Base-by-base conservation (phyloP, 2,329 filamentous ascomycete genomes). In the Xylaria sp. region DNA sequence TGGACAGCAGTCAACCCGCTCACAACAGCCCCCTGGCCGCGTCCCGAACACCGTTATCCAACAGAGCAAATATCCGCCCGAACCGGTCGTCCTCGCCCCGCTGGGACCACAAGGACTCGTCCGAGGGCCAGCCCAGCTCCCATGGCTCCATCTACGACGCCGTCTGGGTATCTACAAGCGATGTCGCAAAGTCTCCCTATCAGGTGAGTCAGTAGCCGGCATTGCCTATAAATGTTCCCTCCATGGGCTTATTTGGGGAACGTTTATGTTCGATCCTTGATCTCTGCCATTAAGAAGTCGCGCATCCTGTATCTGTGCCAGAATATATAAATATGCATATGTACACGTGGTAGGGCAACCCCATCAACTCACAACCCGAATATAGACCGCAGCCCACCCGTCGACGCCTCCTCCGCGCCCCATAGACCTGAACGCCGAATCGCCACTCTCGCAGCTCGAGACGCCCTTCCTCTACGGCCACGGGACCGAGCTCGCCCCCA, bases 401-500 rank as follows among this genome's bases (percentile, higher is more conserved):
- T 20, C 48, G 50, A 64, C 60, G 4, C 62, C 60, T 5, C 21
- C 55, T 7, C 39, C 45, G 17, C 46, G 2, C 46, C 29, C 47
- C 18, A 59, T 66, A 44, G 61, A 68, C 47, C 54, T 64, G 7
- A 59, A 64, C 37, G 63, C 64, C 2, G 68, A 68, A 18, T 69
- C 68, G 1, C 66, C 66, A 1, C 58, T 68, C n/a, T 66, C 64
- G 4, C 60, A 56, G 5, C 59, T 67, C 34, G 66, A 66, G 44
- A 68, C 66, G 1, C 66, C 64, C 3, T 74, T 76, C 57, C 60
- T 70, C 2, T 76, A 76, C 55, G 74, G 74, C 18, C 64, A 68
- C 50, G 74, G 74, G 18, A 76, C 73, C 3, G 62, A 69, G 22
- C 67, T 76, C 1, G 65, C 69, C 18, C 73, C 74, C 13, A 76